Percentiles rank a stretch among this genome's conserved stretches.
Evolutionary conservation across 2,329 filamentous ascomycete genomes (phyloP).

Genomic region (Colletotrichum tropicicola): DNA sequence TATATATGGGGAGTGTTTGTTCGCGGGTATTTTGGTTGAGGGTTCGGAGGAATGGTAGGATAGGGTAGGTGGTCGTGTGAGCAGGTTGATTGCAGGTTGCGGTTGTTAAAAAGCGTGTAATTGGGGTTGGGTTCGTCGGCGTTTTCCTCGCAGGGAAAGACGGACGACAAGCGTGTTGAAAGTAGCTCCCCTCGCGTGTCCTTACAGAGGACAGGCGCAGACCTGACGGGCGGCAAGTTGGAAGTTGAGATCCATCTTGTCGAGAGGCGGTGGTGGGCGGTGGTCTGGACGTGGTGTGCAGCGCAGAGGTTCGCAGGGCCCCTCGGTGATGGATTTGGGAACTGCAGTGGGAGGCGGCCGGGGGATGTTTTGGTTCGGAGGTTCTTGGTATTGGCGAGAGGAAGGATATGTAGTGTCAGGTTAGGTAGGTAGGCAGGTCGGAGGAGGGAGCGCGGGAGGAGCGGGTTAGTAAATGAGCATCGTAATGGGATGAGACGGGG

Average conservation of each 20-base stretch:
- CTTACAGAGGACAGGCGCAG: constrained; percentile 27
- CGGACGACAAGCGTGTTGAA: constrained; percentile 24
- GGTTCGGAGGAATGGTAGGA: not conserved
- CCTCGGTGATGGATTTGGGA: constrained; percentile 23
- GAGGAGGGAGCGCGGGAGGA: constrained; percentile 14
- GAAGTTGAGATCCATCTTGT: constrained; percentile 32
- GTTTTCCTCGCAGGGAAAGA: constrained; percentile 10
- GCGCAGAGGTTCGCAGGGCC: not conserved
- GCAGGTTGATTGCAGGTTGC: constrained; percentile 4
- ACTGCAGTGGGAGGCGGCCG: not conserved
- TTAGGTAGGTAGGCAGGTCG: not conserved
- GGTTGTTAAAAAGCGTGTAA: not conserved
- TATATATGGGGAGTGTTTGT: not conserved
- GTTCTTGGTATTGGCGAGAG: not conserved
- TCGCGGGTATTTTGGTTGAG: too few species aligned
- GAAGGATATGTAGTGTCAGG: not conserved
- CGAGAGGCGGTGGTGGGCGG: constrained; percentile 9
- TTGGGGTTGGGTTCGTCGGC: not conserved
- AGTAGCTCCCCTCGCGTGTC: constrained; percentile 13
- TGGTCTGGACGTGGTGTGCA: not conserved
- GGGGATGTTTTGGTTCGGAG: not conserved
- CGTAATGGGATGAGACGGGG: constrained; percentile 12
- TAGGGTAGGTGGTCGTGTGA: constrained; percentile 30
- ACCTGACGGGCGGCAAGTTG: constrained; percentile 32
- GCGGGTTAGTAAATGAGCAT: constrained; percentile 30